Conservation (phyloP, 2,329 filamentous ascomycete genomes). For the Ophiostoma sp. region DNA sequence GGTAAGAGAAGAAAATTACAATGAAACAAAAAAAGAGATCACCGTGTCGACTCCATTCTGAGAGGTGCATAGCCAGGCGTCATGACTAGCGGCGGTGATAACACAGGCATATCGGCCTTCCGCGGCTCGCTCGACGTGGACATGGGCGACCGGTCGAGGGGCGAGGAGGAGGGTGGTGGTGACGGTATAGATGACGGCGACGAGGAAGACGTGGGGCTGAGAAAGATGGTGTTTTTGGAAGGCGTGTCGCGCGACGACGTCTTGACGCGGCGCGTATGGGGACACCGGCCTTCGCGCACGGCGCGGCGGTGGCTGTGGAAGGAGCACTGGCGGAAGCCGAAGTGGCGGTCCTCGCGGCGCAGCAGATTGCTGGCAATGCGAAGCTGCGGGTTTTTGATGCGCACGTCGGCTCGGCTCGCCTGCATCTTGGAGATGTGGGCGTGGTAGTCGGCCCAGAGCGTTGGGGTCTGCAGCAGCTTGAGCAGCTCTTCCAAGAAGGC, state of each 20-base stretch:
- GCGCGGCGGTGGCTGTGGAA: conserved; percentile 54
- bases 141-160: background rate
- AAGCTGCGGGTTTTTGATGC: conserved; percentile 57
- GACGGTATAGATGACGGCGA: background rate
- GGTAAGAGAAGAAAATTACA: background rate
- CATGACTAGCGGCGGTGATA: conserved; percentile 20
- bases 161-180: background rate
- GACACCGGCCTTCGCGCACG: conserved; percentile 51
- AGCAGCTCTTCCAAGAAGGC: conserved; percentile 32
- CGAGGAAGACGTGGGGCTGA: background rate
- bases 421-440: conserved; percentile 50
- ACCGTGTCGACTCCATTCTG: conserved; percentile 25
- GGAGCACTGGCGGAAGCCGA: conserved; percentile 57
- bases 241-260: background rate
- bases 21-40: background rate
- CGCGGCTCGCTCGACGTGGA: conserved; percentile 17
- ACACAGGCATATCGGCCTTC: conserved; percentile 19
- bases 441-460: conserved; percentile 47
- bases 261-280: conserved; percentile 33
- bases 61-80: conserved; percentile 21
- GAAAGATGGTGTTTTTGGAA: background rate
- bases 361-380: conserved; percentile 52
- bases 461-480: conserved; percentile 42
- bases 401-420: conserved; percentile 45
- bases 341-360: conserved; percentile 51